These are phyloP conservation scores for Didymella segeticola DNA, from an alignment of 2,329 filamentous ascomycete genomes.

Conservation along the genomic window DNA sequence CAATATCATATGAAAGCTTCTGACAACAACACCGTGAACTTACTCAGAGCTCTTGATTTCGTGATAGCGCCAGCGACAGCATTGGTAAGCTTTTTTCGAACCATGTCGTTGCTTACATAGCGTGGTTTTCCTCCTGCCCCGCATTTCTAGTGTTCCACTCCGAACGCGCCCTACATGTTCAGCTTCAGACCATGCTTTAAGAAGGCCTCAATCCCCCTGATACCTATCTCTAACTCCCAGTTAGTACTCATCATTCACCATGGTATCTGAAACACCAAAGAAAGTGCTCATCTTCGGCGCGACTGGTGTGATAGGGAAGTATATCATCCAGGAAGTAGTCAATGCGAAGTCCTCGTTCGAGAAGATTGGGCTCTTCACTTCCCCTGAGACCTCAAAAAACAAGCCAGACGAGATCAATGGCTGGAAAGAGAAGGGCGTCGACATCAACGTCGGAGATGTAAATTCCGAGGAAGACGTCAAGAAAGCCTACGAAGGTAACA, in stretches of 20 bases:
- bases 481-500: constrained; percentile 61
- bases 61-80: neutral
- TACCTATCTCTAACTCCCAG: neutral
- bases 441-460: constrained; percentile 64
- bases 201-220: neutral
- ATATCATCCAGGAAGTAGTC: constrained; percentile 60
- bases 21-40: too few species aligned
- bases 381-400: constrained; percentile 56
- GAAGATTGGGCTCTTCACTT: constrained; percentile 64
- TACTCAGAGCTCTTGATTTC: too few species aligned
- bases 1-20: too few species aligned
- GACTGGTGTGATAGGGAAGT: constrained; percentile 60
- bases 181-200: neutral
- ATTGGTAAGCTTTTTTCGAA: neutral
- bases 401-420: constrained; percentile 59
- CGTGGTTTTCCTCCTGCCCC: constrained; percentile 2
- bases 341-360: constrained; percentile 54
- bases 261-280: constrained; percentile 29
- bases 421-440: constrained; percentile 56
- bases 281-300: constrained; percentile 62
- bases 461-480: constrained; percentile 59
- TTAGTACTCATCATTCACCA: neutral
- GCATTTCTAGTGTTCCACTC: constrained; percentile 1
- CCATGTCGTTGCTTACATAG: neutral
- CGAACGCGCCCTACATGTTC: constrained; percentile 11